A percentile compares a stretch with the other conserved stretches of the same genome.
These are phyloP conservation scores for Vaccinium macrocarpon DNA, from an alignment of 148 eudicot genomes.

Conservation along the genomic window DNA sequence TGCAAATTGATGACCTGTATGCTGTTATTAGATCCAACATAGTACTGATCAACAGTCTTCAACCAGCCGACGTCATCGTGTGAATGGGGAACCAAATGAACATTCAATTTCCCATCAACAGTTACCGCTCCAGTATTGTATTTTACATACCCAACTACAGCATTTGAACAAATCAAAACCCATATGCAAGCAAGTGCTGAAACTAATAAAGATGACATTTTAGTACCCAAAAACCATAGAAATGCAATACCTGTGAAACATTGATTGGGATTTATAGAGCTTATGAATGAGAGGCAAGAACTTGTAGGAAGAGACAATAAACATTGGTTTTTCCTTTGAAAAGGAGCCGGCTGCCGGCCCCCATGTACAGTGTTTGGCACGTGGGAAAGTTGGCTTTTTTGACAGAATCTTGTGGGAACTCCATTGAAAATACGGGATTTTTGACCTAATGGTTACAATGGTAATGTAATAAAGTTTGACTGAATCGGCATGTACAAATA, in stretches of 20 bases:
- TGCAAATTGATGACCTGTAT: slow-evolving; percentile 56
- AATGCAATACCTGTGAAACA: background rate
- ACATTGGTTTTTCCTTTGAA: background rate
- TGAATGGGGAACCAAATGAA: slow-evolving; percentile 91
- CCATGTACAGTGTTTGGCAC: background rate
- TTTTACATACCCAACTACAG: slow-evolving; percentile 37
- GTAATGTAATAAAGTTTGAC: background rate
- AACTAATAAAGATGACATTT: slow-evolving; percentile 14
- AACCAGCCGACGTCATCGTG: slow-evolving; percentile 99
- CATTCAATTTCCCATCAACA: slow-evolving; percentile 78
- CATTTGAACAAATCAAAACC: slow-evolving; percentile 24
- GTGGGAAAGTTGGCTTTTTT: background rate
- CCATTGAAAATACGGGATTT: background rate
- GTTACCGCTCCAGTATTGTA: slow-evolving; percentile 54
- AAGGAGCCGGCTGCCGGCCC: background rate
- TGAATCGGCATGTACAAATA: background rate
- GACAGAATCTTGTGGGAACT: background rate
- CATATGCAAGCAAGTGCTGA: slow-evolving; percentile 27
- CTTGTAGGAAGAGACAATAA: background rate
- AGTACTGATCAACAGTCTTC: slow-evolving; percentile 97
- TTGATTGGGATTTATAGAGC: background rate
- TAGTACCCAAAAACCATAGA: slow-evolving; percentile 7
- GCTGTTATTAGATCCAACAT: slow-evolving; percentile 69
- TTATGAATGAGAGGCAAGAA: background rate
- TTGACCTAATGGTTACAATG: background rate